Base-by-base conservation (phyloP, 495 filamentous ascomycete species). In the Umbilicaria muhlenbergii region DNA sequence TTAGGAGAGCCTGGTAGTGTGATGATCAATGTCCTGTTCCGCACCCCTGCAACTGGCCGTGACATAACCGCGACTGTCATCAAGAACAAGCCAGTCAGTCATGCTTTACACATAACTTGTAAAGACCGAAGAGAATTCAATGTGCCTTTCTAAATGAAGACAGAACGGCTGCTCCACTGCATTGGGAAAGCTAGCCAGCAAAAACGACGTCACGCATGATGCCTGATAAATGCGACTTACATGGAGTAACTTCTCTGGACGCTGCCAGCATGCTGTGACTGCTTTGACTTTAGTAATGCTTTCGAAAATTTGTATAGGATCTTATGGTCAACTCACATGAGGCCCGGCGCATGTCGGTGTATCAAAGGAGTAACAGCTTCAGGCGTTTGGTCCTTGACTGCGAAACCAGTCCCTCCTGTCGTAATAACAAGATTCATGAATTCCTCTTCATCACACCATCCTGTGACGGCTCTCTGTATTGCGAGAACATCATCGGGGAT, bases 1-100 rank as follows among this genome's bases (percentile, higher is more conserved):
- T 94, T 95, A 1, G 92, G 92, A 2, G 91, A 95, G 18, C 91
- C 91, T 0, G 91, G 91, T 34, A 99, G 68, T 0, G 91, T 96
- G 38, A 95, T 64, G 36, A 99, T 86, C 40, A 99, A 61, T 5
- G 86, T 78, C 48, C 78, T 78, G 48, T 87, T 77, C 28, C 91
- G 72, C 11, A 92, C 80, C 10, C 91, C 91, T 39, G 92, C 92
- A 41, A 94, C 83, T 12, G 91, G 88, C 43, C 91, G 75, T 43
- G 91, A 81, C 91, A 96, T 96, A 65, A 94, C 77, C n/a, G 89
- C 92, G 64, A 96, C 86, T 94, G 48, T 5, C 35, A 16, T 13
- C 10, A 19, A 42, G 17, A 24, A 21, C 32, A 34, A 19, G 36
- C 11, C 40, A 35, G 41, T 60, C 19, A 63, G 50, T 32, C 2